Evolutionary conservation across 257 asterid genomes (phyloP).

Genomic region (Solanum tarijense): DNA sequence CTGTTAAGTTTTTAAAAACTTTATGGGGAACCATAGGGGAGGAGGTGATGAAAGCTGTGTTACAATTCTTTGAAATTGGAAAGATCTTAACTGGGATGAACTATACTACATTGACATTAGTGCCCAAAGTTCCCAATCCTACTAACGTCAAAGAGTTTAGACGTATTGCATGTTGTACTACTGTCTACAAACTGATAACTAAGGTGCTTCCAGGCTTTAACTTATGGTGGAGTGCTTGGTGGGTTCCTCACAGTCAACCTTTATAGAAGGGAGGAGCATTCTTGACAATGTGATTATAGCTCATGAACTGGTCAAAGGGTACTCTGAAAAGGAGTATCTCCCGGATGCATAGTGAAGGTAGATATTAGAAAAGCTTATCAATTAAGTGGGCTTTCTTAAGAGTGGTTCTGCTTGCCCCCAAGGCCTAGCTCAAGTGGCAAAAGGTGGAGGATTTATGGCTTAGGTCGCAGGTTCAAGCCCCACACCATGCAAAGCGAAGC

Average conservation of each 20-base stretch:
- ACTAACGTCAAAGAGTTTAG: neutral
- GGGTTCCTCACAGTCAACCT: neutral
- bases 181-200: neutral
- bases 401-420: neutral
- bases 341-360: neutral
- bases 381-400: neutral
- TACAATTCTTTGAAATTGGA: neutral
- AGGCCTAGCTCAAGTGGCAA: too few species aligned
- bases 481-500: too few species aligned
- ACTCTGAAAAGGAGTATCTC: neutral
- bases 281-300: neutral
- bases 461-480: too few species aligned
- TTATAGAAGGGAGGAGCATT: neutral
- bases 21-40: neutral
- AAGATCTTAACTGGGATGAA: neutral
- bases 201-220: neutral
- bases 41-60: neutral
- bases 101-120: neutral
- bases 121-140: neutral
- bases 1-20: neutral
- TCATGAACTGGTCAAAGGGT: neutral
- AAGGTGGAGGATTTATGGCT: too few species aligned
- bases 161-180: neutral
- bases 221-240: neutral
- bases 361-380: neutral